Base-by-base conservation (phyloP, 257 asterid species). In the Fraxinus anomala region DNA sequence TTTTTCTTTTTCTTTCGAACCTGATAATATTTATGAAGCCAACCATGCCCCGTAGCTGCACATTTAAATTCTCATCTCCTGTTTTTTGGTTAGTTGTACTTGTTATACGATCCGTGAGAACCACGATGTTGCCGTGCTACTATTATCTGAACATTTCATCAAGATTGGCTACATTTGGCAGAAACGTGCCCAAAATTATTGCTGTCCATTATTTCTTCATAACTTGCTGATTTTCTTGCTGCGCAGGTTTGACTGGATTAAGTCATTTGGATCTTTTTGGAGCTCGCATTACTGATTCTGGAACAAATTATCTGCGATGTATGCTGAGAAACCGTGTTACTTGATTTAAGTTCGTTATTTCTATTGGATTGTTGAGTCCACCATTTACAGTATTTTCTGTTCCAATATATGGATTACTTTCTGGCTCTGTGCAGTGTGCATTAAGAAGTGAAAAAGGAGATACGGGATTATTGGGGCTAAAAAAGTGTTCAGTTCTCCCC, bases 221-320 rank as follows among this genome's bases (percentile, higher is more conserved):
- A 61, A n/a, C 31, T 61, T 23, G 16, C 68, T 0, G 69, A 56
- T 21, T 37, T 56, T 44, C 42, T 77, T 37, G n/a, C 42, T 81
- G 63, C 79, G 89, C 94, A 96, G 99, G 80, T 80, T 87, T 96
- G 91, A 94, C 99, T 79, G 96, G 97, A 21, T 83, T 96, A 80
- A 90, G 87, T 70, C 97, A 96, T 80, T 89, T 96, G 88, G 98
- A 96, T 91, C 96, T 96, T 70, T 96, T 96, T 80, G 99, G 99
- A 83, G 98, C 99, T 71, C 92, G 91, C 36, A 96, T 96, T 73
- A 92, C 98, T 33, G 99, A 96, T 85, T 85, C 92, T 19, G 99
- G 99, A 84, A 92, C 98, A 56, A 83, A 73, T 68, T 80, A 88
- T 83, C 85, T 96, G 68, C 84, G 82, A 75, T 83, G 99, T 96